Evolutionary conservation across 2,329 filamentous ascomycete genomes (phyloP).

Genomic region (Beauveria pseudobassiana): DNA sequence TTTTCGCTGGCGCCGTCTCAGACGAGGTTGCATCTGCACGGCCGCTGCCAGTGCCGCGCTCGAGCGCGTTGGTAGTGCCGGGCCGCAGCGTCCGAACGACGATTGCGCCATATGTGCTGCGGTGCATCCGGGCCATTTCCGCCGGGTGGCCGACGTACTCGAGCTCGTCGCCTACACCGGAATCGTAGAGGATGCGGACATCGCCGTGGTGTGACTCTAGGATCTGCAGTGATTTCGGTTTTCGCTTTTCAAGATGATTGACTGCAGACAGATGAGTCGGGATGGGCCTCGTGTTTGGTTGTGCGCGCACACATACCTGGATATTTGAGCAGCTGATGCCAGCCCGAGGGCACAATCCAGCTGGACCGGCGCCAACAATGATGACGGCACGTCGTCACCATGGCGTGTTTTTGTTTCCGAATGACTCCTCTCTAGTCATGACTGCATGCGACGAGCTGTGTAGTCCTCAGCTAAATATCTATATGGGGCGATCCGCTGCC

Average conservation of each 20-base stretch:
- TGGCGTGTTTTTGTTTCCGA: not conserved
- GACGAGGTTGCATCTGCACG: slow-evolving; percentile 13
- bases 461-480: not conserved
- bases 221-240: slow-evolving; percentile 19
- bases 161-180: slow-evolving; percentile 18
- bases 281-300: not conserved
- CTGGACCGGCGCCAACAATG: not conserved
- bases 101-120: slow-evolving; percentile 13
- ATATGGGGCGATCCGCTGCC: not conserved
- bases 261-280: not conserved
- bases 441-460: not conserved
- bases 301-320: not conserved
- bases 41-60: not conserved
- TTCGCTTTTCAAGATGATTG: slow-evolving; percentile 23
- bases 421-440: too few relatives aligned
- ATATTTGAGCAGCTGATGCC: not conserved
- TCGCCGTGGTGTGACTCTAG: slow-evolving; percentile 25
- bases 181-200: slow-evolving; percentile 19
- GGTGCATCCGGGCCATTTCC: slow-evolving; percentile 16
- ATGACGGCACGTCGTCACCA: not conserved
- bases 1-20: slow-evolving; percentile 6
- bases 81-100: not conserved
- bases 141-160: not conserved
- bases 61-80: not conserved
- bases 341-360: not conserved